Base-by-base conservation (phyloP, 352 stramenopile genomes). In the Phytophthora sojae region DNA sequence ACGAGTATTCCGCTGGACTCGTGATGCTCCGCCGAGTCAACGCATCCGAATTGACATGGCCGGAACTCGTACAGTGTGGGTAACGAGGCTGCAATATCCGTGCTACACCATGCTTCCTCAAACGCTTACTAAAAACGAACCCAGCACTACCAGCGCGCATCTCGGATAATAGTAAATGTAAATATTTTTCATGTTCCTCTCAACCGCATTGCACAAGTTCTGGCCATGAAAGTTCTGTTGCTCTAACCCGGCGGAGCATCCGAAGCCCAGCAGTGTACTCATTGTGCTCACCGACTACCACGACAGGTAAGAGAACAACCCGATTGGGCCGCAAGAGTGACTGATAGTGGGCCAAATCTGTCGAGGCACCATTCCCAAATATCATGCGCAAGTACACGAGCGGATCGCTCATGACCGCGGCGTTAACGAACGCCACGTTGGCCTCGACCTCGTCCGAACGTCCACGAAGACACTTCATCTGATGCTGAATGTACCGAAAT, bases 381-480 rank as follows among this genome's bases (percentile, higher is more conserved):
- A 39, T 59, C 5, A 51, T 45, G 32, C 23, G 59, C 19, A 68
- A 70, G 25, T 62, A 76, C 42, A 77, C 69, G 6, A 81, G 23
- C 19, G 75, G 70, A 25, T 76, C 70, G 19, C 69, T 81, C 75
- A 79, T 76, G 21, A 71, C 15, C 3, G 76, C 70, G 21, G 77
- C 55, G 42, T 76, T 81, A 58, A 81, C 73, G 29, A 78, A 72
- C 3, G 73, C 60, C n/a, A 75, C 37, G 32, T 76, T 71, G 0
- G 58, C 57, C 32, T 71, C 54, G 7, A 76, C 55, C 14, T 61
- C 59, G 30, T 61, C 29, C 32, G 25, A 29, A 21, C 60, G 67
- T 0, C 58, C 29, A 56, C 69, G 49, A 21, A 45, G 29, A 32
- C 61, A 53, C 55, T 66, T 47, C 59, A 74, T 74, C 21, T 69